A percentile compares a stretch with the other conserved stretches of the same genome.
Conservation (phyloP, 805 yeast species). For the Teunomyces atbi region DNA sequence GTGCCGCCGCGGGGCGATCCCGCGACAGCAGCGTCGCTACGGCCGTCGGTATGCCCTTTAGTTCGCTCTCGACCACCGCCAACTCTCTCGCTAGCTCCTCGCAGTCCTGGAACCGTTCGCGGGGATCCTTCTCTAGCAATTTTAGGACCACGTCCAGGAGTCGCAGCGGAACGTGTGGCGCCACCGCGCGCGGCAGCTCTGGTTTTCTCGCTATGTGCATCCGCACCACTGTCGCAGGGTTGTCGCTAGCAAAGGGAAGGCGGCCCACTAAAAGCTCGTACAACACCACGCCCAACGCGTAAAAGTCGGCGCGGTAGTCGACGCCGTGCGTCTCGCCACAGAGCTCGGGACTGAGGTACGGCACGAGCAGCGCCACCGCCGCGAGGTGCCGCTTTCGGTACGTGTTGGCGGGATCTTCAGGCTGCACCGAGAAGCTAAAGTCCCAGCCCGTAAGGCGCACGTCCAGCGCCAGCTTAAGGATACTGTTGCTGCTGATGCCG, state of each 20-base stretch:
- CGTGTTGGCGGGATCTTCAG: conserved; percentile 42
- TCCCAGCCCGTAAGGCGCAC: conserved; percentile 49
- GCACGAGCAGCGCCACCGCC: conserved; percentile 38
- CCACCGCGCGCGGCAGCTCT: conserved; percentile 34
- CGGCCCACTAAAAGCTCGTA: conserved; percentile 48
- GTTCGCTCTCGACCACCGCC: conserved; percentile 17
- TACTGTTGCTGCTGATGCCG: conserved; percentile 40
- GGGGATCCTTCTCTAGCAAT: conserved; percentile 40
- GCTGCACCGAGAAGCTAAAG: conserved; percentile 39
- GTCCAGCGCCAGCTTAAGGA: conserved; percentile 28
- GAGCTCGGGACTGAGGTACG: conserved; percentile 52
- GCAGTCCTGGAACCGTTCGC: conserved; percentile 37
- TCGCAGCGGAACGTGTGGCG: conserved; percentile 25
- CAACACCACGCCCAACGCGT: conserved; percentile 48
- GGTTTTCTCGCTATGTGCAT: conserved; percentile 44
- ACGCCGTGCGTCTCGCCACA: conserved; percentile 40
- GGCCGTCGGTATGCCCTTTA: conserved; percentile 6
- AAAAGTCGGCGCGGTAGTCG: conserved; percentile 49
- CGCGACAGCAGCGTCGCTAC: too few relatives aligned
- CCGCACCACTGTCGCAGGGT: conserved; percentile 35
- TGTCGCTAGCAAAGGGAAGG: conserved; percentile 43
- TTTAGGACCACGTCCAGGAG: conserved; percentile 42
- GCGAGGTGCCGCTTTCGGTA: conserved; percentile 41
- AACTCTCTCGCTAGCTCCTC: conserved; percentile 37
- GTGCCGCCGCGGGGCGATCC: too few relatives aligned